Base-by-base conservation (phyloP, 169 alveolate genomes). In the Cryptosporidium tyzzeri region DNA sequence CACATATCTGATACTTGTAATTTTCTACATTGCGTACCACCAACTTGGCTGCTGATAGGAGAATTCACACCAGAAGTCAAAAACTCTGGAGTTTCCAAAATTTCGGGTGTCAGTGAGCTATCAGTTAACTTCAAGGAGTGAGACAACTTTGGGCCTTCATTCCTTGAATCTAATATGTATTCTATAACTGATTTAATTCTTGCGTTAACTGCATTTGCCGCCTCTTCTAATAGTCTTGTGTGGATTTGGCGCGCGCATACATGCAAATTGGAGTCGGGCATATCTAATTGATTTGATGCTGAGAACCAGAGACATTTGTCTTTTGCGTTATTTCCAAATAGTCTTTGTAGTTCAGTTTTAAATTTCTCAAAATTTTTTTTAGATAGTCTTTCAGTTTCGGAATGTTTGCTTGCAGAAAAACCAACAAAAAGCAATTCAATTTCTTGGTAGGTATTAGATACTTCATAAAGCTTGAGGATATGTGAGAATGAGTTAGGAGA, bases 11-110 rank as follows among this genome's bases (percentile, higher is more conserved):
- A 80, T 29, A 80, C 21, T 48, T 80, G 89, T 44, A 80, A 37
- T 65, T 80, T 80, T 80, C 89, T 80, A 33, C 89, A 80, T 59
- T 80, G 71, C 7, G 89, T 80, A 16, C 70, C 70, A 10, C 74
- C 16, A 44, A 10, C 21, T 23, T 44, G 62, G 23, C 67, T 41
- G 44, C 67, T 45, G 18, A 80, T 23, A 10, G 89, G 75, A 14
- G 89, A 65, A 67, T 23, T 14, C 35, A 80, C 29, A 1, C 68
- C 80, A 10, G 80, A 65, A n/a, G 33, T 33, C 31, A 50, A 48
- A 62, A 37, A 9, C n/a, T 80, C 61, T n/a, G 71, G 74, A 48
- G 89, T 61, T 39, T 16, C 51, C 21, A 67, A 23, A 12, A n/a
- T 6, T 62, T 23, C 61, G 0, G 89, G 41, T 6, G 86, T 14